A percentile compares a stretch with the other conserved stretches of the same genome.
Conservation (phyloP, 1,284 basidiomycete species). For the Irpex sp. region DNA sequence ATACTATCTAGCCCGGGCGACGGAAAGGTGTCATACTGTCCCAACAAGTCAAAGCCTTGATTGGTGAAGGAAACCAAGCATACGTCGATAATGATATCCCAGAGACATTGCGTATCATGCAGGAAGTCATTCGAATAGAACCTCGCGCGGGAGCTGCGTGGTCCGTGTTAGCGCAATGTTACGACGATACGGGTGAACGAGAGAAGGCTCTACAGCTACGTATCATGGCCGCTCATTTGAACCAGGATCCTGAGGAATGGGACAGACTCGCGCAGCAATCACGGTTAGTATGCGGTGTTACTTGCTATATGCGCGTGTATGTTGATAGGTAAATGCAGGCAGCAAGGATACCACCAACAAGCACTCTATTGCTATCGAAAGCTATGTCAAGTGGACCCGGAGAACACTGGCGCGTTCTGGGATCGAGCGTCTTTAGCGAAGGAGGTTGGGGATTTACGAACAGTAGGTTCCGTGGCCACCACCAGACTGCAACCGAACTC, state of each 20-base stretch:
- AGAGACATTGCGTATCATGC: conserved; percentile 77
- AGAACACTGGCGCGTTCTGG: conserved; percentile 86
- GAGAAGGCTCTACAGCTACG: conserved; percentile 79
- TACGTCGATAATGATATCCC: conserved; percentile 73
- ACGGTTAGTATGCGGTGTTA: conserved; percentile 39
- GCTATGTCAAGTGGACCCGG: conserved; percentile 74
- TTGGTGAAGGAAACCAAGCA: conserved; percentile 86
- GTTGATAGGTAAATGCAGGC: conserved; percentile 37
- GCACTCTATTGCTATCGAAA: conserved; percentile 92
- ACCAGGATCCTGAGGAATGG: conserved; percentile 87
- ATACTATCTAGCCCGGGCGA: conserved; percentile 30
- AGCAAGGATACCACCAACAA: conserved; percentile 74
- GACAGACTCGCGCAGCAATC: conserved; percentile 74
- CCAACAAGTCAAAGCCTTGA: conserved; percentile 75
- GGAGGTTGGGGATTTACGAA: conserved; percentile 68
- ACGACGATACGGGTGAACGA: conserved; percentile 64
- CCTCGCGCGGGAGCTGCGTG: conserved; percentile 83
- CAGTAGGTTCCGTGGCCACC: conserved; percentile 36
- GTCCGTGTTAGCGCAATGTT: conserved; percentile 82
- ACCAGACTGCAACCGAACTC: neutral
- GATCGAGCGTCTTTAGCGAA: conserved; percentile 84
- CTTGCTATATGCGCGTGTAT: neutral
- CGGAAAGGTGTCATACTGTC: conserved; percentile 60
- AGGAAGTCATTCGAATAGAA: conserved; percentile 92
- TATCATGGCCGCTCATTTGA: conserved; percentile 89